phyloP scores from a whole-genome alignment of 495 filamentous ascomycete species.

The Aspergillus incahuasiensis region DNA sequence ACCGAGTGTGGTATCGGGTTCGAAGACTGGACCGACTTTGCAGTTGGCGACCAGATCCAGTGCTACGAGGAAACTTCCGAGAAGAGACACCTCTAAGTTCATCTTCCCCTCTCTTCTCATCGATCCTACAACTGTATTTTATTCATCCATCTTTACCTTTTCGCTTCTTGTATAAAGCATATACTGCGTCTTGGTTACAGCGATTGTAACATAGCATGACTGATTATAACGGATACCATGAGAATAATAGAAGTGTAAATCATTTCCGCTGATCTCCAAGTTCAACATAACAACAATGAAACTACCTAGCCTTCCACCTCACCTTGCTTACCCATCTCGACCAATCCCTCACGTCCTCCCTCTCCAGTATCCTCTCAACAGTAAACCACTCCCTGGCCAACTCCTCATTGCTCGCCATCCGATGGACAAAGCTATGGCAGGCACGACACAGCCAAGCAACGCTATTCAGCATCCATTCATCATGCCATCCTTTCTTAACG shows the following conservation, averaged over 20 bases:
- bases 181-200: slow-evolving; percentile 1
- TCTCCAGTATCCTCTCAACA: slow-evolving; percentile 60
- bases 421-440: slow-evolving; percentile 83
- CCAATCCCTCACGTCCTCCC: slow-evolving; percentile 71
- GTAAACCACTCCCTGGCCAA: slow-evolving; percentile 70
- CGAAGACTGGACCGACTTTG: slow-evolving; percentile 69
- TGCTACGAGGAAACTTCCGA: slow-evolving; percentile 74
- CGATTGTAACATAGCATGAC: neutral
- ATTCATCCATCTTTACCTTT: neutral
- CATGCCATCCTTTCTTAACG: slow-evolving; percentile 76
- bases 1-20: slow-evolving; percentile 91
- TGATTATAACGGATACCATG: neutral
- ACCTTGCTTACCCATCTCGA: slow-evolving; percentile 61
- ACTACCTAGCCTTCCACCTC: slow-evolving; percentile 57
- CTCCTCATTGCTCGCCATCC: slow-evolving; percentile 72
- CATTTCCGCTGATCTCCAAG: neutral
- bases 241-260: neutral
- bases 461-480: slow-evolving; percentile 66
- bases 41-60: slow-evolving; percentile 80
- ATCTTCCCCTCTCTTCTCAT: neutral
- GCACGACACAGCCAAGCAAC: slow-evolving; percentile 88
- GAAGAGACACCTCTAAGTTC: slow-evolving; percentile 51
- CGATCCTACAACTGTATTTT: neutral
- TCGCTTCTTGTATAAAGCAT: slow-evolving; percentile 6
- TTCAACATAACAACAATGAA: neutral